Evolutionary conservation across 352 stramenopile genomes (phyloP).

Genomic region (Blastocystis sp.): DNA sequence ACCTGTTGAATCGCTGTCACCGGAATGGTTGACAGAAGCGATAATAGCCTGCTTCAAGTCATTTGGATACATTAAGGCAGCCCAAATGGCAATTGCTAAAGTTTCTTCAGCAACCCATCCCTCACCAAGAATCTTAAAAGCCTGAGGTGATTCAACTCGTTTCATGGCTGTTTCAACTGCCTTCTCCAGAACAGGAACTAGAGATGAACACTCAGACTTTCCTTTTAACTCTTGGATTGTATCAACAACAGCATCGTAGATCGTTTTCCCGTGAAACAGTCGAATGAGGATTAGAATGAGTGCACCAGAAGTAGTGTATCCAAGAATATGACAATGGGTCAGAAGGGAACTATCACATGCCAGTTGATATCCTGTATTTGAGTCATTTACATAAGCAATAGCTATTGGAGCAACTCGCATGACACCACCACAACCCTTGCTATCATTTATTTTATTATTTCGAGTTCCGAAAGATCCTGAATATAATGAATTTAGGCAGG

Average conservation of each 20-base stretch:
- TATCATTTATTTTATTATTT: not conserved
- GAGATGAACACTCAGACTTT: not conserved
- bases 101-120: constrained; percentile 35
- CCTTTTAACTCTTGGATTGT: not conserved
- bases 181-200: not conserved
- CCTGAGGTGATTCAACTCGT: not conserved
- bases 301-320: not conserved
- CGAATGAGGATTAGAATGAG: not conserved
- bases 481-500: not conserved
- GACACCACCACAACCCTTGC: constrained; percentile 31
- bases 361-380: not conserved
- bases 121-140: not conserved
- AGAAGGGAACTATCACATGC: not conserved
- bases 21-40: constrained; percentile 26
- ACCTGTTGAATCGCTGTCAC: constrained; percentile 46
- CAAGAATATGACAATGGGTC: constrained; percentile 28
- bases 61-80: constrained; percentile 7
- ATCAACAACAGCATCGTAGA: not conserved
- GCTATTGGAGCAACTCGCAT: constrained; percentile 29
- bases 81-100: constrained; percentile 34
- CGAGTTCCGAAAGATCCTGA: not conserved
- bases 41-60: constrained; percentile 4
- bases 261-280: not conserved
- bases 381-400: not conserved
- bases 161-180: not conserved